Conservation (phyloP, 2,329 filamentous ascomycete genomes). For the Tolypocladium guangdongense region DNA sequence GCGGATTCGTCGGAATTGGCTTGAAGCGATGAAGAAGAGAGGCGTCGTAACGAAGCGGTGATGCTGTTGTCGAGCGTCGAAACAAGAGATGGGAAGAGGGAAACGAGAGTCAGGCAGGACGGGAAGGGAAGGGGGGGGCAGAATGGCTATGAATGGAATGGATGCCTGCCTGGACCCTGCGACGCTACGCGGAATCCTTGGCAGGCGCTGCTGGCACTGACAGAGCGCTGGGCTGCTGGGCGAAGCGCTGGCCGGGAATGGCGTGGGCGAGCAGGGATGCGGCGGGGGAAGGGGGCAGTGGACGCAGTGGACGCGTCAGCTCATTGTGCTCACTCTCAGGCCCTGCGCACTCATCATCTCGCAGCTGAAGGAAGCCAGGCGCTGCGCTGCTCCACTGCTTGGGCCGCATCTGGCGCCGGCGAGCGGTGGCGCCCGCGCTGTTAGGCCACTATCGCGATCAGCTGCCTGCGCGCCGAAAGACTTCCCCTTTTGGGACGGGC, state of each 20-base stretch:
- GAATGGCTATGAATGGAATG: conserved; percentile 22
- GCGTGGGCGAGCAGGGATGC: conserved; percentile 9
- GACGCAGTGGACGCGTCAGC: conserved; percentile 20
- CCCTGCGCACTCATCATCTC: background rate
- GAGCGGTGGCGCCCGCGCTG: background rate
- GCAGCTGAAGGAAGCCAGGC: too few relatives aligned
- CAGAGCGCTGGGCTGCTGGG: background rate
- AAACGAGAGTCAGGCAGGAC: conserved; percentile 14
- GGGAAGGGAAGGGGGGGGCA: conserved; percentile 15
- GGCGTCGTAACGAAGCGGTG: background rate
- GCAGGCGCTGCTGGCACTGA: background rate
- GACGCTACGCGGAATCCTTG: conserved; percentile 1
- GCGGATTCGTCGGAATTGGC: background rate
- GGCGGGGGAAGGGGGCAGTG: conserved; percentile 4
- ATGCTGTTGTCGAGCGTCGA: conserved; percentile 2
- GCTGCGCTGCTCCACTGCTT: background rate
- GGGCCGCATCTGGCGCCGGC: background rate
- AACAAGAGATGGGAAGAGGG: conserved; percentile 7
- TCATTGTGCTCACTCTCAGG: conserved; percentile 2
- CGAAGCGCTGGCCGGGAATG: conserved; percentile 1
- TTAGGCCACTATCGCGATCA: background rate
- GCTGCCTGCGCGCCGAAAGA: background rate
- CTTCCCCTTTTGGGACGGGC: background rate
- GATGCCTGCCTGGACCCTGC: too few relatives aligned
- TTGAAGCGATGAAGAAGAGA: background rate